phyloP scores from a whole-genome alignment of 805 yeast species.

The Debaryomyces prosopidis region DNA sequence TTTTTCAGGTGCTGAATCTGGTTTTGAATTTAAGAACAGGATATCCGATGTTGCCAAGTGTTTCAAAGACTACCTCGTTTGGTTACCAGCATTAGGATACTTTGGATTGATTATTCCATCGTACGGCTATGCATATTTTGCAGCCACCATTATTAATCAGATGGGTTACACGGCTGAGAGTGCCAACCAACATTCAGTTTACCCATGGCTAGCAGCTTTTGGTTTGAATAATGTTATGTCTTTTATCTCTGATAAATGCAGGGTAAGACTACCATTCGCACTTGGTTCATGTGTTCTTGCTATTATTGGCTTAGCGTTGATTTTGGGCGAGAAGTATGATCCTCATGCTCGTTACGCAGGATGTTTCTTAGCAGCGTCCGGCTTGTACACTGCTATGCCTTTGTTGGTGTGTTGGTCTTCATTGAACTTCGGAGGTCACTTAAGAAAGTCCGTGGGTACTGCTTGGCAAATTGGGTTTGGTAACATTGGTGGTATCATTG shows the following conservation, averaged over 20 bases:
- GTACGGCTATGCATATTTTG: constrained; percentile 73
- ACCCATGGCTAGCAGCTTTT: constrained; percentile 82
- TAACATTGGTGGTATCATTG: constrained; percentile 69
- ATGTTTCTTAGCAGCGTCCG: constrained; percentile 58
- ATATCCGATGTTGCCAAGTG: constrained; percentile 45
- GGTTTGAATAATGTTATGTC: constrained; percentile 67
- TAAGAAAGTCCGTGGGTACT: constrained; percentile 57
- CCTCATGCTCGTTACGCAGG: constrained; percentile 57
- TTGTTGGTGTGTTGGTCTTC: constrained; percentile 67
- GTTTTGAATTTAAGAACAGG: constrained; percentile 49
- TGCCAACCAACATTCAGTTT: constrained; percentile 80
- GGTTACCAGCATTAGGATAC: constrained; percentile 60
- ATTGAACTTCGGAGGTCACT: constrained; percentile 63
- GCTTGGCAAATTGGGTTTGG: constrained; percentile 72
- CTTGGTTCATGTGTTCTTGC: constrained; percentile 31
- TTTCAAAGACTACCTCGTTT: constrained; percentile 61
- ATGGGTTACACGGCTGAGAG: constrained; percentile 68
- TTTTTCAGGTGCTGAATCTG: constrained; percentile 44
- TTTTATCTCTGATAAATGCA: constrained; percentile 54
- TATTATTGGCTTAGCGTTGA: constrained; percentile 56
- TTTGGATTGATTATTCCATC: constrained; percentile 71
- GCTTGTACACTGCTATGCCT: constrained; percentile 68
- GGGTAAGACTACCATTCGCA: constrained; percentile 48
- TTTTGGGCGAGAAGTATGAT: constrained; percentile 44
- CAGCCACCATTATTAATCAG: constrained; percentile 61